These are phyloP conservation scores for Kuraishia capsulata DNA, from an alignment of 805 yeast species.

Conservation along the genomic window DNA sequence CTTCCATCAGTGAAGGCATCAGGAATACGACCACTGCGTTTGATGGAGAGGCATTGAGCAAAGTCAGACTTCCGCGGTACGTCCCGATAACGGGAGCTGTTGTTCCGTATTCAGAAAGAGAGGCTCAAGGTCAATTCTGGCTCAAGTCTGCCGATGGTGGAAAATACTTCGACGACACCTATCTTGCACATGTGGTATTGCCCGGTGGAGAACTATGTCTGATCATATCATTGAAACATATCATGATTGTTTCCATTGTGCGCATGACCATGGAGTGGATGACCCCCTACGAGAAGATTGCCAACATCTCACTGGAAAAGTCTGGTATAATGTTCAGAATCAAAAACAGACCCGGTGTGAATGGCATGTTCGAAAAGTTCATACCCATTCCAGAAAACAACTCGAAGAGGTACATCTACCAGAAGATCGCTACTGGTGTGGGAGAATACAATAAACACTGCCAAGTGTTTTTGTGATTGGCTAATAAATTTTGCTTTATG, in stretches of 20 bases:
- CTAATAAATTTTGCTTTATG: no score
- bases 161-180: conserved; percentile 56
- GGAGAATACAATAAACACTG: conserved; percentile 66
- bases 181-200: conserved; percentile 77
- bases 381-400: conserved; percentile 68
- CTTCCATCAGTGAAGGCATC: conserved; percentile 89
- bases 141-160: conserved; percentile 81
- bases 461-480: conserved; percentile 34
- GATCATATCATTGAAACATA: conserved; percentile 62
- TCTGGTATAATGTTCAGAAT: conserved; percentile 70
- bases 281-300: conserved; percentile 53
- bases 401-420: conserved; percentile 59
- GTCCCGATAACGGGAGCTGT: conserved; percentile 64
- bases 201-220: conserved; percentile 76
- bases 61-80: conserved; percentile 76
- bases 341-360: conserved; percentile 34
- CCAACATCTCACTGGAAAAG: conserved; percentile 63
- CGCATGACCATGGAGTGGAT: conserved; percentile 63
- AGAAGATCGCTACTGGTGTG: conserved; percentile 72
- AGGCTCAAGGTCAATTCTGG: conserved; percentile 93
- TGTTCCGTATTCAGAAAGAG: conserved; percentile 68
- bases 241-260: conserved; percentile 59
- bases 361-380: conserved; percentile 32
- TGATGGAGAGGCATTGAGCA: conserved; percentile 67
- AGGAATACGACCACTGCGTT: conserved; percentile 86